Conservation (phyloP, 805 yeast genomes). For the Saccharomycopsis oosterbeekiorum region DNA sequence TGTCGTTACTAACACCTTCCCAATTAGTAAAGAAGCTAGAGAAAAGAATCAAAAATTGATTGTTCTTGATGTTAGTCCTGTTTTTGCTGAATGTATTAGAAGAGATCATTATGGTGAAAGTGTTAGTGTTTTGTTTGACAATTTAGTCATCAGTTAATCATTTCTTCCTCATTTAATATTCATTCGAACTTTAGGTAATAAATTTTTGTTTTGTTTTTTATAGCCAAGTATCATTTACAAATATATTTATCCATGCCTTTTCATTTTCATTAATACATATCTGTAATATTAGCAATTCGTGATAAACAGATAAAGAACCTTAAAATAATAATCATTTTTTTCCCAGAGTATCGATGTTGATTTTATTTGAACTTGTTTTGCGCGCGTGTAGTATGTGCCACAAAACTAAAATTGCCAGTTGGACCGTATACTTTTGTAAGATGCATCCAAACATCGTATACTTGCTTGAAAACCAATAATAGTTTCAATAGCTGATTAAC, state of each 20-base stretch:
- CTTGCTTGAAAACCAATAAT: neutral
- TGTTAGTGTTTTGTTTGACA: slow-evolving; percentile 85
- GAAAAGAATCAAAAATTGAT: slow-evolving; percentile 58
- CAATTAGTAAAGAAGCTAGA: slow-evolving; percentile 57
- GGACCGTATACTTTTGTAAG: neutral
- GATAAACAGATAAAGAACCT: too few species aligned
- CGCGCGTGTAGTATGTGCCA: too few species aligned
- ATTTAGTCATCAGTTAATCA: slow-evolving; percentile 42
- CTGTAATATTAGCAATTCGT: neutral
- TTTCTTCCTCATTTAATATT: neutral
- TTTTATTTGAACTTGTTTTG: too few species aligned
- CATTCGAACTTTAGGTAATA: neutral
- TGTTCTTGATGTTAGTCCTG: slow-evolving; percentile 87
- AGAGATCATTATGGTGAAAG: slow-evolving; percentile 98
- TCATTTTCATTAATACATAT: neutral
- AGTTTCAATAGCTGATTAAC: too few species aligned
- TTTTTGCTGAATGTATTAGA: slow-evolving; percentile 96
- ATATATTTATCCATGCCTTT: neutral
- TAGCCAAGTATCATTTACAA: neutral
- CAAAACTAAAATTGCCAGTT: neutral
- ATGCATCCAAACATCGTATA: neutral
- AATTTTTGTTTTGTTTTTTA: neutral
- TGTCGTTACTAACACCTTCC: slow-evolving; percentile 94
- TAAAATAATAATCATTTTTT: too few species aligned
- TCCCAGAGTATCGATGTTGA: too few species aligned